Evolutionary conservation across 257 asterid species (phyloP), one percentile per base, ranked within the genome.

Genomic region (Ehretia macrophylla): DNA sequence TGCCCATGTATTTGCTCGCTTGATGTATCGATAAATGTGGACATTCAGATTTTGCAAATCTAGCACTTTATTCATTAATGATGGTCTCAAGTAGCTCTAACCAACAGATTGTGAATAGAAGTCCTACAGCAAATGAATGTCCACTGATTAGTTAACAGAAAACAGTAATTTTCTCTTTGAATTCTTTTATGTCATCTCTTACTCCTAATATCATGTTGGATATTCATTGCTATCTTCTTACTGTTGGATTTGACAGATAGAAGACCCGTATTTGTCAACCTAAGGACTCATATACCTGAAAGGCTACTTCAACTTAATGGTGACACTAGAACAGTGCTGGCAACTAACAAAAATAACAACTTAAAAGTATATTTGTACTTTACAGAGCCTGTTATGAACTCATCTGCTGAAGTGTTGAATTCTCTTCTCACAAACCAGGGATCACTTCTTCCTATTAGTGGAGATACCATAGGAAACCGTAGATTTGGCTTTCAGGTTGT

Each of bases 401-500:
- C 99, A 13, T 84, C 97, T 19, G 47, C 83, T 17, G 95, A 92
- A 68, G 76, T 92, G 18, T 69, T 88, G 87, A 80, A 63, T 10
- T 68, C 93, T 53, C 80, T 92, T 55, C 78, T 63, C 58, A 65
- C 77, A 47, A 88, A 74, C 71, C 85, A 73, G 53, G 99, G 97
- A 11, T 73, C 85, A 5, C 80, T 92, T 17, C 65, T 75, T 61
- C 88, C 96, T 19, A 82, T 86, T 46, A 69, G 11, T 32, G 93
- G 89, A 58, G 78, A 79, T 70, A 77, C 68, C 78, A 61, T 69
- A 11, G 97, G 95, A 50, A 78, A 76, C 32, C 95, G 96, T 4
- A 84, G 99, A 83, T 92, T 92, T 39, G 97, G 95, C 44, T 92
- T 82, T 74, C 90, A 86, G 97, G 98, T 88, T 17, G 22, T 58